These are phyloP conservation scores for Serendipita sp. DNA, from an alignment of 768 basidiomycete genomes.

Conservation along the genomic window DNA sequence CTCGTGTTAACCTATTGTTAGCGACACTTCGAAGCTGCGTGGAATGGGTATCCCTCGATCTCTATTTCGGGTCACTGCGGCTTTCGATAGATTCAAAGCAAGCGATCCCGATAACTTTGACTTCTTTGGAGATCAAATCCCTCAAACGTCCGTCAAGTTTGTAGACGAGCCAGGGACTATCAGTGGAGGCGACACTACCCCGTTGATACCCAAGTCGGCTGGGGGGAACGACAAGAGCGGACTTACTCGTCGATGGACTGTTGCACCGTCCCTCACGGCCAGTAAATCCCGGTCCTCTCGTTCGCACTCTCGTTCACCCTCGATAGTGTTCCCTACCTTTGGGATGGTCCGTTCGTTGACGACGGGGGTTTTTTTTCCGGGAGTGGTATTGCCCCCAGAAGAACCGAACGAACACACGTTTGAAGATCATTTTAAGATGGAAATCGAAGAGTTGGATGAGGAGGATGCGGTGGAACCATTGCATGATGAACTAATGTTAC, in stretches of 20 bases:
- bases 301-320: not conserved
- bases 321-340: not conserved
- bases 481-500: not conserved
- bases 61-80: not conserved
- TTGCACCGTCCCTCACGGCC: not conserved
- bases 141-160: not conserved
- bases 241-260: not conserved
- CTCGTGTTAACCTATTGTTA: not conserved
- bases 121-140: not conserved
- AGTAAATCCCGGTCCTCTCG: not conserved
- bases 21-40: not conserved
- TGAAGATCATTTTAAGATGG: constrained; percentile 3
- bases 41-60: not conserved
- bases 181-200: not conserved
- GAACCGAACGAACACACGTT: constrained; percentile 5
- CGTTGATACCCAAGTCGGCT: not conserved
- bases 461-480: constrained; percentile 5
- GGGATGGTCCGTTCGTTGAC: not conserved
- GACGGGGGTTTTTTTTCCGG: not conserved
- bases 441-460: not conserved
- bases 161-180: not conserved
- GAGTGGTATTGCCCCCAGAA: not conserved
- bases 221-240: not conserved
- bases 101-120: not conserved
- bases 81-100: not conserved